These are phyloP conservation scores for Musa balbisiana DNA, from an alignment of 202 grass and related monocot species.

Conservation along the genomic window DNA sequence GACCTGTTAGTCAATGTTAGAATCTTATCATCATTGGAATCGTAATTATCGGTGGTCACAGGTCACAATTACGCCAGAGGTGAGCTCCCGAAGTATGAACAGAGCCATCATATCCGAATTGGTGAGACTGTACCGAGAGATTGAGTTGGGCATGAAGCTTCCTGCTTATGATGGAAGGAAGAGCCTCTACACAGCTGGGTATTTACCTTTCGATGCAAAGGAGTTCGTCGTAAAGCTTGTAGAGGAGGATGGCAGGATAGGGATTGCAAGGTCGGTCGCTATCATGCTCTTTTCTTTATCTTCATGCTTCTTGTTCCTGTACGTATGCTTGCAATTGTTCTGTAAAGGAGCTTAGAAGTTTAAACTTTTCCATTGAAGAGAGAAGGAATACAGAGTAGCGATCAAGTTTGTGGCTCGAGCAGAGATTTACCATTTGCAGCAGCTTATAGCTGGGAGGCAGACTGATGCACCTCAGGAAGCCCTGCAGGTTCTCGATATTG, in stretches of 20 bases:
- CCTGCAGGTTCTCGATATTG: conserved; percentile 51
- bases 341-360: no score
- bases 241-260: not conserved
- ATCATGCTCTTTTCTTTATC: not conserved
- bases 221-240: conserved; percentile 35
- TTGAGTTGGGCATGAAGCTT: conserved; percentile 29
- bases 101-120: conserved; percentile 33
- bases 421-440: conserved; percentile 36
- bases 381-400: conserved; percentile 37
- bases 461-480: conserved; percentile 43
- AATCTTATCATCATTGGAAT: not conserved
- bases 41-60: conserved; percentile 12
- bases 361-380: conserved; percentile 18
- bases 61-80: conserved; percentile 36
- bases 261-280: not conserved
- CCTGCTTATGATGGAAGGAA: conserved; percentile 56
- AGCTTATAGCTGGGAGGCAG: conserved; percentile 35
- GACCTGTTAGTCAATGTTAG: not conserved
- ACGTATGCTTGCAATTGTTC: no score
- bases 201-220: conserved; percentile 34
- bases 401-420: conserved; percentile 40
- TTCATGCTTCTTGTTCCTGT: not conserved
- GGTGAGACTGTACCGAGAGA: conserved; percentile 23
- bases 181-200: conserved; percentile 47
- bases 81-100: conserved; percentile 10